phyloP scores from a whole-genome alignment of 768 basidiomycete genomes.

The Rubroboletus pulcherrimus region DNA sequence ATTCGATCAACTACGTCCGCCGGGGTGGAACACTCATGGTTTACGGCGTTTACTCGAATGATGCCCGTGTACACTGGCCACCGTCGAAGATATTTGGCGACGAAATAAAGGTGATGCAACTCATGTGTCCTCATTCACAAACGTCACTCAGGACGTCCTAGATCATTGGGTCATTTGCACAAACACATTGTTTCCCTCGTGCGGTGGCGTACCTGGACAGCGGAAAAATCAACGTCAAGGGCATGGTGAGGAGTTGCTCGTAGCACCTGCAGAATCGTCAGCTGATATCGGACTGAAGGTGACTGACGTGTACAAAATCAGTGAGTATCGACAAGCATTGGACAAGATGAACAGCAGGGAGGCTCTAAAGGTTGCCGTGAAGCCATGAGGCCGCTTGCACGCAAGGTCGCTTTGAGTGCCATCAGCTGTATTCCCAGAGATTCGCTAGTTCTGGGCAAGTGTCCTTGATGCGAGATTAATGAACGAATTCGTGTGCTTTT shows the following conservation, averaged over 20 bases:
- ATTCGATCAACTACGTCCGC: slow-evolving; percentile 80
- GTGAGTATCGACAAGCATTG: slow-evolving; percentile 62
- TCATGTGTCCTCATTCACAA: neutral
- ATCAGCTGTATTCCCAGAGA: neutral
- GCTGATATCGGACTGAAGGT: slow-evolving; percentile 7
- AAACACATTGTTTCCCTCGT: slow-evolving; percentile 82
- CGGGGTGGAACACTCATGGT: slow-evolving; percentile 77
- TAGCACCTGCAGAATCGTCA: neutral
- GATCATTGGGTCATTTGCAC: slow-evolving; percentile 87
- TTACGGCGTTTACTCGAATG: slow-evolving; percentile 84
- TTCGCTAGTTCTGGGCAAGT: neutral
- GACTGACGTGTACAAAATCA: slow-evolving; percentile 57
- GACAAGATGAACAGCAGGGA: slow-evolving; percentile 65
- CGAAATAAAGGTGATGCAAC: slow-evolving; percentile 48
- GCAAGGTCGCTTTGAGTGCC: neutral
- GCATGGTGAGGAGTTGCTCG: slow-evolving; percentile 46
- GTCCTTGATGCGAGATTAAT: neutral
- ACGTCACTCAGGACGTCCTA: slow-evolving; percentile 22
- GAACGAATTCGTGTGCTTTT: neutral
- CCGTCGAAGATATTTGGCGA: slow-evolving; percentile 72
- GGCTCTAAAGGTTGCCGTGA: slow-evolving; percentile 54
- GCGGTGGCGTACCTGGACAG: slow-evolving; percentile 82
- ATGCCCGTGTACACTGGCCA: slow-evolving; percentile 75
- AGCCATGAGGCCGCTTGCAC: slow-evolving; percentile 34
- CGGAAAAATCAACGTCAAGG: slow-evolving; percentile 74